Evolutionary conservation across 1,139 yeast genomes (phyloP).

Genomic region (Hansenula sp.): DNA sequence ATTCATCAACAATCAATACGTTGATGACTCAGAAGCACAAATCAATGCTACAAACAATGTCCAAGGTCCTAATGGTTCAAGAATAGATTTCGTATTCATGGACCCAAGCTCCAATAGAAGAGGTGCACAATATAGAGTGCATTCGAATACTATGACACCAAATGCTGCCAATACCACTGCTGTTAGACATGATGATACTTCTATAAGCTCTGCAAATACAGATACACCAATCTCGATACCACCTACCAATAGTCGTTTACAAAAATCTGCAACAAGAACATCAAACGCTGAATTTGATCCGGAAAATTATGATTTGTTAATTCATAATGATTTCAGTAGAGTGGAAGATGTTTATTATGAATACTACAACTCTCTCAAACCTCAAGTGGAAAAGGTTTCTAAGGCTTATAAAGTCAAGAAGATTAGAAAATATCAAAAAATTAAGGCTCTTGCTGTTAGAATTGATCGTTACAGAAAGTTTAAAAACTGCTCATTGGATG

Average conservation of each 20-base stretch:
- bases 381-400: constrained; percentile 25
- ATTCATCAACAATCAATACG: constrained; percentile 25
- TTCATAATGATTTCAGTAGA: constrained; percentile 24
- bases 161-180: neutral
- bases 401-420: constrained; percentile 26
- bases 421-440: constrained; percentile 25
- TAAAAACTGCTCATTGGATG: constrained; percentile 20
- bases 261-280: constrained; percentile 17
- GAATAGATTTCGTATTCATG: constrained; percentile 25
- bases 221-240: neutral
- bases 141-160: constrained; percentile 5
- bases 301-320: constrained; percentile 23
- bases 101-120: constrained; percentile 23
- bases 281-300: constrained; percentile 20
- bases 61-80: constrained; percentile 9
- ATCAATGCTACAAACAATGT: constrained; percentile 8
- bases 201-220: neutral
- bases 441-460: constrained; percentile 25
- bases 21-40: constrained; percentile 22
- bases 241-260: constrained; percentile 13
- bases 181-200: constrained; percentile 11
- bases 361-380: constrained; percentile 22
- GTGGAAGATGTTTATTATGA: constrained; percentile 24
- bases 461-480: constrained; percentile 22
- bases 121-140: constrained; percentile 18